Conservation (phyloP, 345 rosid species). For the Melaleuca alternifolia region DNA sequence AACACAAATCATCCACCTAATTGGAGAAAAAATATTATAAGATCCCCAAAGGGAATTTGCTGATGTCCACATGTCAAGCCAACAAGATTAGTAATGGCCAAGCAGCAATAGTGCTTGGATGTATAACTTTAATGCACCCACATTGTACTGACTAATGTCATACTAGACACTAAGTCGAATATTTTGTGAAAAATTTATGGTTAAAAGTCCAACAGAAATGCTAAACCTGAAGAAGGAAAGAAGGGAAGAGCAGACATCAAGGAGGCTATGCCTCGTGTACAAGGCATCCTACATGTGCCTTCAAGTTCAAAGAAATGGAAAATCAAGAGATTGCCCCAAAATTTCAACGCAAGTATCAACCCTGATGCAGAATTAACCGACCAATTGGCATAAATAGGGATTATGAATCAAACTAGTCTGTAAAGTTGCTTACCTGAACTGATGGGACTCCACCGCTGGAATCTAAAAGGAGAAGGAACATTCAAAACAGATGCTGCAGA, state of each 20-base stretch:
- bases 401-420: background rate
- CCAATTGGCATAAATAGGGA: background rate
- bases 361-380: background rate
- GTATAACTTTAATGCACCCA: background rate
- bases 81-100: background rate
- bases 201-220: background rate
- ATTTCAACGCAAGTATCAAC: background rate
- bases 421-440: conserved; percentile 42
- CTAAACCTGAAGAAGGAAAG: background rate
- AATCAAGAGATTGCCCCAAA: background rate
- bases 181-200: background rate
- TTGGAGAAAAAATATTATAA: background rate
- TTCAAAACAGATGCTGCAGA: conserved; percentile 60
- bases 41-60: background rate
- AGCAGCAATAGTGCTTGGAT: background rate
- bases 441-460: conserved; percentile 87
- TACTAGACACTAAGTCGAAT: background rate
- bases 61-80: background rate
- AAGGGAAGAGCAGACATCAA: background rate
- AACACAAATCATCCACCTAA: background rate
- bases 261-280: background rate
- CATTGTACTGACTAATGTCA: background rate
- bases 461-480: conserved; percentile 69
- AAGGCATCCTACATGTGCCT: background rate
- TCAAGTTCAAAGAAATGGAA: background rate